Evolutionary conservation across 2,329 filamentous ascomycete species (phyloP).

Genomic region (Phialophora chinensis): DNA sequence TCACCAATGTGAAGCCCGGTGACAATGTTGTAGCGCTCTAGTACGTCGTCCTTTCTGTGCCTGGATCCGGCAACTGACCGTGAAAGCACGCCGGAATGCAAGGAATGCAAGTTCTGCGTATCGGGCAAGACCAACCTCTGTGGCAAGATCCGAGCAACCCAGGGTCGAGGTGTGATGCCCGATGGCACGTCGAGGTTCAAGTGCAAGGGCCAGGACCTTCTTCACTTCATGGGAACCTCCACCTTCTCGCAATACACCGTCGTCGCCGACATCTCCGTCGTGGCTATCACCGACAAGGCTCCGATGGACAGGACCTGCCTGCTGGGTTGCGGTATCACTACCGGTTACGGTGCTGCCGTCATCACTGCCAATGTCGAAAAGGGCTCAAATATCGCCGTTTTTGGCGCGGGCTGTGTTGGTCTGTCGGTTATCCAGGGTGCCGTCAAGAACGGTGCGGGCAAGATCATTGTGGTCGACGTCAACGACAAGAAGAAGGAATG

Average conservation of each 20-base stretch:
- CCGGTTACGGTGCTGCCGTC: slow-evolving; percentile 92
- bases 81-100: slow-evolving; percentile 87
- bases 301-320: slow-evolving; percentile 96
- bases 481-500: slow-evolving; percentile 92
- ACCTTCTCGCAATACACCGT: slow-evolving; percentile 99
- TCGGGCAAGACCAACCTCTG: slow-evolving; percentile 99
- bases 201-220: slow-evolving; percentile 90
- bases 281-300: slow-evolving; percentile 86
- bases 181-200: slow-evolving; percentile 95
- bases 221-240: slow-evolving; percentile 99
- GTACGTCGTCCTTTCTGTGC: slow-evolving; percentile 55
- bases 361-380: slow-evolving; percentile 92
- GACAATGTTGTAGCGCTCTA: slow-evolving; percentile 91
- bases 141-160: slow-evolving; percentile 96
- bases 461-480: slow-evolving; percentile 71
- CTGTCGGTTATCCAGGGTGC: slow-evolving; percentile 94
- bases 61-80: slow-evolving; percentile 16
- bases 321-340: slow-evolving; percentile 97
- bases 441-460: slow-evolving; percentile 75
- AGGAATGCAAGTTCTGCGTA: slow-evolving; percentile 99
- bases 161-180: slow-evolving; percentile 95
- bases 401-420: slow-evolving; percentile 95
- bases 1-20: slow-evolving; percentile 90
- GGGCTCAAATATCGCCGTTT: slow-evolving; percentile 87
- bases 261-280: slow-evolving; percentile 96